Base-by-base conservation (phyloP, 2,329 filamentous ascomycete species). In the Fusarium goolgardi region DNA sequence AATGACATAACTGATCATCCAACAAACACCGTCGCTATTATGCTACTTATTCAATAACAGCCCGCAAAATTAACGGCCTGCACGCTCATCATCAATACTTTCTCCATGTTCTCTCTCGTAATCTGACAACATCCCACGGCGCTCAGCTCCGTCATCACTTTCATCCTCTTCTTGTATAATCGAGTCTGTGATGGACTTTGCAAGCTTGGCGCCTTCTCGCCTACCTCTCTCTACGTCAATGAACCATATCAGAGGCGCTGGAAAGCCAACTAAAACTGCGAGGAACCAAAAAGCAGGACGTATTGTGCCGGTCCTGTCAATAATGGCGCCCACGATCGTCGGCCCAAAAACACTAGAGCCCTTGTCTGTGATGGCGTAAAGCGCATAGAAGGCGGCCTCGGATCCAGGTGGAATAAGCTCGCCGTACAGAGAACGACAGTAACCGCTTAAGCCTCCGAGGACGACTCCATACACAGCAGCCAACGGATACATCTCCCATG, bases 361-460 rank as follows among this genome's bases (percentile, higher is more conserved):
- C 79, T 99, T 99, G 78, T 99, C 96, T 3, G 96, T 98, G 67
- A 98, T 97, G 35, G 96, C 96, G 76, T 98, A 99, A 3, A 99
- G 84, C 0, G 95, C 94, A 76, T 97, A 99, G 76, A 99, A 99
- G 0, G 95, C 94, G 0, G 96, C 94, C 79, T 99, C 96, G 31
- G 91, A 96, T 6, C 96, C 96, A 0, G 93, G 93, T 2, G 96
- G 96, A 56, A 99, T 97, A 58, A 99, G 85, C 78, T 98, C 94
- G 39, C 94, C 94, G 76, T 93, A 99, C 6, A 99, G 84, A 63
- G 92, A 94, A 41, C 96, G 90, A 76, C 96, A 98, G 79, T 98
- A 97, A 25, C 91, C 91, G 59, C 92, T 93, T 40, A 99, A 81
- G 0, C 96, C 96, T n/a, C 96, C 96, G 31, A 98, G 88, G 3